Evolutionary conservation across 805 yeast species (phyloP), one percentile per base, ranked within the genome.

Genomic region (Cyberlindnera misumaiensis): DNA sequence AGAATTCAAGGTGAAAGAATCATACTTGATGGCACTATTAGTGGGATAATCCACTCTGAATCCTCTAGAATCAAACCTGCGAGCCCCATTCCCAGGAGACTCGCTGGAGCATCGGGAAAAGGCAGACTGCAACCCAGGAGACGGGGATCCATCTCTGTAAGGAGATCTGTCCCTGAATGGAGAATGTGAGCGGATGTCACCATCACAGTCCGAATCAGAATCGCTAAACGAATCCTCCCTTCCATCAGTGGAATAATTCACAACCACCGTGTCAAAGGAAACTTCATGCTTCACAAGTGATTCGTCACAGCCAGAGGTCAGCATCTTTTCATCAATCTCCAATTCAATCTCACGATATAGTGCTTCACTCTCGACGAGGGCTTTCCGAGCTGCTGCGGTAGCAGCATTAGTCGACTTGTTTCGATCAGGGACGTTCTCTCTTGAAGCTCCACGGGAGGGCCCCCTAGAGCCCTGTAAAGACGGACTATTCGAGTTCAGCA

Each of bases 1-100:
- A 6, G 30, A 26, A 15, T 30, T 40, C 11, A 34, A 16, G 1
- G 49, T 39, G 16, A 47, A 43, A 1, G 55, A 44, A 28, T 49
- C 49, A 13, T 28, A 28, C 2, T 32, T 35, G 8, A 48, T 36
- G 4, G 45, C 42, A 12, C 53, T 41, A 1, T 32, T 22, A 6
- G 53, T 43, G 4, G 58, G 56, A 38, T 53, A 53, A 29, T 48
- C 58, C 18, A 32, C 39, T 40, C 51, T 38, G 35, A 43, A 43
- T 2, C 54, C 54, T 20, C 42, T 38, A 2, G 30, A 32, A 15
- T 43, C 34, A 12, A 32, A 12, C 26, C 30, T 28, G 17, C 28
- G 31, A 17, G 14, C 9, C 5, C 24, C 24, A 8, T 20, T 5
- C 8, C 24, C 24, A 5, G 8, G 24, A 8, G 24, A 26, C 8